Conservation (phyloP, 2,329 filamentous ascomycete genomes). For the Furcasterigmium furcatum region DNA sequence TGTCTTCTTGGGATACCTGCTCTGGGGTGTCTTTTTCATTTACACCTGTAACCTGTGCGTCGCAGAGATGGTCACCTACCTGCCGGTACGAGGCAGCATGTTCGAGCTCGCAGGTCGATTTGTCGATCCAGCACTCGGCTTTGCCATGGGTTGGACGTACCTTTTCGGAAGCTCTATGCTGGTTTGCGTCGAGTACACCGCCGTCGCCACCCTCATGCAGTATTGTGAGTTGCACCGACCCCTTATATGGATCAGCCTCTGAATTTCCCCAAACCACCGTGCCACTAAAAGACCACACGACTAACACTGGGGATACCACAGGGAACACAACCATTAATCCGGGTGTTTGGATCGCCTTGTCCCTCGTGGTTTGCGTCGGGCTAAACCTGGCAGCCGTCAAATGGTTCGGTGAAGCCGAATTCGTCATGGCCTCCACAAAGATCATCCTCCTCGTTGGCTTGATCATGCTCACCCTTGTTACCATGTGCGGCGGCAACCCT, state of each 20-base stretch:
- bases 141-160: conserved; percentile 42
- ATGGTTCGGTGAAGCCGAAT: conserved; percentile 40
- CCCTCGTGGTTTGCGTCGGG: conserved; percentile 39
- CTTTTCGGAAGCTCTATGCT: conserved; percentile 42
- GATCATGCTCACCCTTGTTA: conserved; percentile 62
- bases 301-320: too few species aligned
- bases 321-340: conserved; percentile 35
- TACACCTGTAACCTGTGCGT: conserved; percentile 39
- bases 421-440: conserved; percentile 54
- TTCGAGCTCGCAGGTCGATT: conserved; percentile 53
- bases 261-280: too few species aligned
- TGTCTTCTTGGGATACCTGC: conserved; percentile 38
- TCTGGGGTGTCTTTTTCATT: conserved; percentile 40
- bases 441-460: conserved; percentile 50
- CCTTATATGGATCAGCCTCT: too few species aligned
- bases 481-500: conserved; percentile 67
- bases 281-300: too few species aligned
- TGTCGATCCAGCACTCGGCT: conserved; percentile 54
- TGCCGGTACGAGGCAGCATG: conserved; percentile 52
- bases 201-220: conserved; percentile 39
- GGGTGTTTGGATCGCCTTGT: conserved; percentile 46
- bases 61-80: conserved; percentile 55
- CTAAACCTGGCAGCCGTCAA: conserved; percentile 45
- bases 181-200: conserved; percentile 40
- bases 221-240: conserved; percentile 35